Base-by-base conservation (phyloP, 257 asterid genomes). In the Solanum chiquidenum region DNA sequence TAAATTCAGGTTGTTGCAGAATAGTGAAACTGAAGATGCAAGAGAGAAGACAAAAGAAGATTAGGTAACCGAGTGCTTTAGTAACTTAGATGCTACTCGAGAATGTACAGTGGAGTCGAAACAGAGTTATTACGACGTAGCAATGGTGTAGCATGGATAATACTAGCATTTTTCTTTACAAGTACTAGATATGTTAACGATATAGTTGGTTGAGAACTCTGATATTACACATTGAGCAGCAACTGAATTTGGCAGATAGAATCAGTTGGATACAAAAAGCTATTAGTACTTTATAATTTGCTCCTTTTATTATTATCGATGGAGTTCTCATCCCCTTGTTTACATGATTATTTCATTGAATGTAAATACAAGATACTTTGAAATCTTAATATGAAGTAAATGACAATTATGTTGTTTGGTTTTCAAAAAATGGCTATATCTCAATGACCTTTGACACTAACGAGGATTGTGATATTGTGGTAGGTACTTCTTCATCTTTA, bases 1-100 rank as follows among this genome's bases (percentile, higher is more conserved):
- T n/a, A 93, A 92, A 88, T 96, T 95, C 92, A 92, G 92, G 88
- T 90, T 90, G 77, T 58, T 90, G 86, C 64, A 90, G 68, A 98
- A 95, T 72, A 86, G 91, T 20, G 92, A 80, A 3, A 42, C 29
- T 71, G 84, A 84, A 58, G 91, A 79, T 87, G 89, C 87, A 71
- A 40, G 8, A 79, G 14, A 79, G 84, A 44, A 79, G 62, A 5
- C 84, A 27, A 79, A 79, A 79, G 38, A 44, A 79, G 64, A 79
- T 42, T 25, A 79, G 64, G 84, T 44, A 79, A 9, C 64, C 46
- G 25, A 40, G 23, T 25, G 27, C 40, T 21, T 40, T 6, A 40
- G n/a, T n/a, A n/a, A 76, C 18, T n/a, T 76, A n/a, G 6, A 76
- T n/a, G 83, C 27, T 76, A 3, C 34, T 75, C 5, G 34, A 38